Base-by-base conservation (phyloP, 306 rosid species). In the Trifolium pratense region DNA sequence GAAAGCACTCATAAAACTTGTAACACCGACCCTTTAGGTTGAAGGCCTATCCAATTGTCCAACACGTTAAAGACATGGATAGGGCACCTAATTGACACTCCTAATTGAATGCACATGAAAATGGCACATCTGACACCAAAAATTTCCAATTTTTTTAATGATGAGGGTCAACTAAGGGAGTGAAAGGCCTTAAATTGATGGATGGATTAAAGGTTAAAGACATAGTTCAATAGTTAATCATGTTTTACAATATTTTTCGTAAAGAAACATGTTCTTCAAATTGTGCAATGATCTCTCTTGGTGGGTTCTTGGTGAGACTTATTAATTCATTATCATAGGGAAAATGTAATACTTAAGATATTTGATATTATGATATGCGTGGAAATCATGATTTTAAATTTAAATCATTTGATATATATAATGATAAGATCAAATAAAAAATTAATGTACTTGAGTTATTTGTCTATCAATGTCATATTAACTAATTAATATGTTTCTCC, bases 401-500 rank as follows among this genome's bases (percentile, higher is more conserved):
- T 21, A 21, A 21, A 21, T 21, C 25, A n/a, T n/a, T n/a, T n/a
- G n/a, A n/a, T n/a, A n/a, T n/a, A n/a, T n/a, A n/a, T n/a, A n/a
- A n/a, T n/a, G n/a, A n/a, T n/a, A 26, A 26, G 31, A 4, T 29
- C 48, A 42, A 42, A 40, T 9, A 40, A 10, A 10, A 40, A 9
- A 40, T 34, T 43, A 43, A 17, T 63, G 37, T 18, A 15, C 52
- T n/a, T n/a, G n/a, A n/a, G n/a, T n/a, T n/a, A n/a, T n/a, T n/a
- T n/a, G n/a, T 69, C 2, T 46, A 37, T 76, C 32, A 29, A 29
- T 29, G 32, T 29, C n/a, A 43, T 68, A 21, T 20, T 55, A 49
- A 70, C 70, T 51, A 49, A 64, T 57, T 39, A 14, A 10, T 57
- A 48, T 67, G 13, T 21, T 63, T 70, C 34, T 20, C 39, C 23